Conservation (phyloP, 179 eudicot species). For the Nepenthes alata region DNA sequence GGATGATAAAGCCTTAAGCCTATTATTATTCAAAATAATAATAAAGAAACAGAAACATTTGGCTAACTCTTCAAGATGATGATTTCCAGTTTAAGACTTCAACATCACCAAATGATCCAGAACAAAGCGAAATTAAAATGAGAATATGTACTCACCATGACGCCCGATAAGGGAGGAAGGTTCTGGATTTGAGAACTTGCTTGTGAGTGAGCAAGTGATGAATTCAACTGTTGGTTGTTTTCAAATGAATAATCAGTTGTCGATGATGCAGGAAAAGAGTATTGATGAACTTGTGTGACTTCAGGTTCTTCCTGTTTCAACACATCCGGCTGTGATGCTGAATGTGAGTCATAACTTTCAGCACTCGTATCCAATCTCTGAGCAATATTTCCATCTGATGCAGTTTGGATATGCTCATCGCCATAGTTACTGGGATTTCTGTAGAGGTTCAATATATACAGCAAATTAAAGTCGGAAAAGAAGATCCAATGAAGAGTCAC, state of each 20-base stretch:
- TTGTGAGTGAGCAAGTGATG: conserved; percentile 46
- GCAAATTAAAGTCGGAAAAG: too few relatives aligned
- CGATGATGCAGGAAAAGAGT: conserved; percentile 51
- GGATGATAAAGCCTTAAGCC: too few relatives aligned
- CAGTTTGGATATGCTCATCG: conserved; percentile 53
- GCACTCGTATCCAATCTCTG: conserved; percentile 39
- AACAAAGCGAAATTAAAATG: too few relatives aligned
- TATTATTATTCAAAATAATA: too few relatives aligned
- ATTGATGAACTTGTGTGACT: conserved; percentile 40
- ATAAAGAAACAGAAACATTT: too few relatives aligned
- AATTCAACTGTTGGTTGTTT: conserved; percentile 48
- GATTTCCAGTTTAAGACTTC: too few relatives aligned
- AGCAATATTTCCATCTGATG: conserved; percentile 36
- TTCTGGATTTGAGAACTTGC: conserved; percentile 63
- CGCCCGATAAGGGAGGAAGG: conserved; percentile 38
- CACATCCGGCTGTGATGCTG: conserved; percentile 55
- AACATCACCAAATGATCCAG: too few relatives aligned
- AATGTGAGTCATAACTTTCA: conserved; percentile 46
- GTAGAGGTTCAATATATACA: conserved; percentile 6
- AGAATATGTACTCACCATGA: conserved; percentile 10
- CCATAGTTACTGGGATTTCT: conserved; percentile 68
- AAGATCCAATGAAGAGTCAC: background rate
- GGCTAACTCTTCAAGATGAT: too few relatives aligned
- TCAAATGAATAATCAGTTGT: conserved; percentile 60
- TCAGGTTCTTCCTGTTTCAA: conserved; percentile 55